Conservation (phyloP, 1,139 yeast species). For the Saccharomyces hybrid region DNA sequence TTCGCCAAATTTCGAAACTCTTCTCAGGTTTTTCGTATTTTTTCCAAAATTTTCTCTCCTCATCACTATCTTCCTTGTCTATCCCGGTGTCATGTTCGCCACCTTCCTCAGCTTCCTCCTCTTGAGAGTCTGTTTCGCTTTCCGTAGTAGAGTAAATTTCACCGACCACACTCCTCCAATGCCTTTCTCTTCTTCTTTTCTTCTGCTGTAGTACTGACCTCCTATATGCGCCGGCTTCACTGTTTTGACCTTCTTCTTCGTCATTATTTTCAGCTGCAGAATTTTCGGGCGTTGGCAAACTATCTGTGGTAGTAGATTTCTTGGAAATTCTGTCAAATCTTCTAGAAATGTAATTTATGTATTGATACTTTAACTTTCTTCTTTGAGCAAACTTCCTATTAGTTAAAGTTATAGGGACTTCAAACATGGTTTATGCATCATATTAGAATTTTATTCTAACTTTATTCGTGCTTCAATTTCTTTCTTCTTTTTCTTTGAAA, state of each 20-base stretch:
- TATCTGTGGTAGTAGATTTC: conserved; percentile 5
- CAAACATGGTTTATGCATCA: conserved; percentile 20
- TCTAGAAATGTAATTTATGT: conserved; percentile 19
- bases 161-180: conserved; percentile 8
- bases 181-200: conserved; percentile 5
- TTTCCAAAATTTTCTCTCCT: conserved; percentile 21
- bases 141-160: not conserved
- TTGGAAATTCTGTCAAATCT: conserved; percentile 12
- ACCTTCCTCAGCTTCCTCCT: conserved; percentile 4
- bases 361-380: conserved; percentile 26
- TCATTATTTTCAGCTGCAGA: conserved; percentile 19
- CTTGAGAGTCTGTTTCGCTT: conserved; percentile 3
- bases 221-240: not conserved
- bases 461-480: not conserved
- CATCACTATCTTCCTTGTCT: conserved; percentile 7
- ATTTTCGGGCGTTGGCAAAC: conserved; percentile 26
- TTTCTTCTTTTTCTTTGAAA: not conserved
- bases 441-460: not conserved
- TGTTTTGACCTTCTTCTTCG: conserved; percentile 5
- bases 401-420: conserved; percentile 19
- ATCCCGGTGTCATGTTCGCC: conserved; percentile 1
- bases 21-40: conserved; percentile 26
- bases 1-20: conserved; percentile 28
- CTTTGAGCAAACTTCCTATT: conserved; percentile 15
- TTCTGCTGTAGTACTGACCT: not conserved